Conservation (phyloP, 2,329 filamentous ascomycete species). For the Pseudopyricularia javanii region DNA sequence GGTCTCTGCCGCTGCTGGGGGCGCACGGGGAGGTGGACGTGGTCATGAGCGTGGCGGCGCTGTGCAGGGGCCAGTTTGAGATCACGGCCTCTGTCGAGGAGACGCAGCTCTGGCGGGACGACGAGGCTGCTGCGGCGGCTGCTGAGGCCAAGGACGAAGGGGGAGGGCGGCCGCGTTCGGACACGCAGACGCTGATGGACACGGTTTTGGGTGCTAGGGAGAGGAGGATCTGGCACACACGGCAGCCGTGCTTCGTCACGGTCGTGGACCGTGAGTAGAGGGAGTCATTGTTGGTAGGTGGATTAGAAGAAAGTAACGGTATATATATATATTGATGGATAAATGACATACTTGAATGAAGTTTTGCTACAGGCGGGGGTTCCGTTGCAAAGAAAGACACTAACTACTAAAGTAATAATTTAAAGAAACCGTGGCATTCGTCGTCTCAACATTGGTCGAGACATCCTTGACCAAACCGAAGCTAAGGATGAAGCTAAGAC, state of each 20-base stretch:
- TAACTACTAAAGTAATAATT: no score
- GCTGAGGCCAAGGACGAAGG: slow-evolving; percentile 11
- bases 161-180: slow-evolving; percentile 26
- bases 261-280: slow-evolving; percentile 30
- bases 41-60: slow-evolving; percentile 56
- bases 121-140: neutral
- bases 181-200: slow-evolving; percentile 46
- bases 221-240: slow-evolving; percentile 52
- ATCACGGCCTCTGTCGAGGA: slow-evolving; percentile 74
- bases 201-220: slow-evolving; percentile 45
- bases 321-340: neutral
- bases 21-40: slow-evolving; percentile 46
- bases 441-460: no score
- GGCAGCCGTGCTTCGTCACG: slow-evolving; percentile 41
- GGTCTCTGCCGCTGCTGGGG: slow-evolving; percentile 53
- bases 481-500: no score
- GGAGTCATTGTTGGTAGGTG: neutral
- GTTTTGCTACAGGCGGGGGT: no score
- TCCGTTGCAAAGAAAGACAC: no score
- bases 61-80: slow-evolving; percentile 75
- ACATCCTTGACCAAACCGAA: no score
- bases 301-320: neutral
- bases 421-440: no score
- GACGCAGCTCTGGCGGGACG: slow-evolving; percentile 39
- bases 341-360: neutral